phyloP scores from a whole-genome alignment of 2,329 filamentous ascomycete genomes.

The Colletotrichum noveboracense region DNA sequence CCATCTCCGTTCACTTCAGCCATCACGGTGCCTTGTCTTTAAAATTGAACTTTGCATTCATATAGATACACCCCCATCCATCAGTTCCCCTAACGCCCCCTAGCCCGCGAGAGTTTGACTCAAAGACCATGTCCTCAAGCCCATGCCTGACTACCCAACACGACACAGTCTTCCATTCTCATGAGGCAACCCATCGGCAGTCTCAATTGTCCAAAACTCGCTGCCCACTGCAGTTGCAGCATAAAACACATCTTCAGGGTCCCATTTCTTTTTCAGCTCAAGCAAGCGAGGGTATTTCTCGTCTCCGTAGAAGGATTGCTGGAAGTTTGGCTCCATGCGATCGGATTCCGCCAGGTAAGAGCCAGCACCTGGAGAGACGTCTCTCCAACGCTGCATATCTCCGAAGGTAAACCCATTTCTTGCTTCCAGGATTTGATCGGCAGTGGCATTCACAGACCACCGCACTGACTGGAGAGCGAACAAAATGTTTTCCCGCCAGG shows the following conservation, averaged over 20 bases:
- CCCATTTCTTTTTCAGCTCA: slow-evolving; percentile 33
- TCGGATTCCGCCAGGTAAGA: slow-evolving; percentile 35
- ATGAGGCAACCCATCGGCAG: slow-evolving; percentile 1
- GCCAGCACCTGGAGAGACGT: slow-evolving; percentile 27
- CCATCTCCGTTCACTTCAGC: background rate
- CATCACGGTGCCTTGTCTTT: background rate
- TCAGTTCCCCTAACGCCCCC: background rate
- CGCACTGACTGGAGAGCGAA: slow-evolving; percentile 31
- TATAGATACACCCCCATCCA: background rate
- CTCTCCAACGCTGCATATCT: slow-evolving; percentile 34
- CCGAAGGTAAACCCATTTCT: slow-evolving; percentile 33
- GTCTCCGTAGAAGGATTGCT: slow-evolving; percentile 31
- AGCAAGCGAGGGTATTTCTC: slow-evolving; percentile 30
- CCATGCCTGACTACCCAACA: background rate
- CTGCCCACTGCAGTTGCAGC: slow-evolving; percentile 31
- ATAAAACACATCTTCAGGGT: slow-evolving; percentile 33
- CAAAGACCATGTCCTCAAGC: accelerated
- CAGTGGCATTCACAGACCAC: slow-evolving; percentile 6
- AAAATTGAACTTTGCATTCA: background rate
- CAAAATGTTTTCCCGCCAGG: slow-evolving; percentile 47
- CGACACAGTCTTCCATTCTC: slow-evolving; percentile 1
- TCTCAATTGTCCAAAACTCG: slow-evolving; percentile 26
- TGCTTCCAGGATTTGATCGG: slow-evolving; percentile 2
- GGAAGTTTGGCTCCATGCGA: slow-evolving; percentile 33
- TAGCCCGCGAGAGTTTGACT: background rate